Conservation (phyloP, 371 early-diverging fungal genomes). For the Mucor sp. region DNA sequence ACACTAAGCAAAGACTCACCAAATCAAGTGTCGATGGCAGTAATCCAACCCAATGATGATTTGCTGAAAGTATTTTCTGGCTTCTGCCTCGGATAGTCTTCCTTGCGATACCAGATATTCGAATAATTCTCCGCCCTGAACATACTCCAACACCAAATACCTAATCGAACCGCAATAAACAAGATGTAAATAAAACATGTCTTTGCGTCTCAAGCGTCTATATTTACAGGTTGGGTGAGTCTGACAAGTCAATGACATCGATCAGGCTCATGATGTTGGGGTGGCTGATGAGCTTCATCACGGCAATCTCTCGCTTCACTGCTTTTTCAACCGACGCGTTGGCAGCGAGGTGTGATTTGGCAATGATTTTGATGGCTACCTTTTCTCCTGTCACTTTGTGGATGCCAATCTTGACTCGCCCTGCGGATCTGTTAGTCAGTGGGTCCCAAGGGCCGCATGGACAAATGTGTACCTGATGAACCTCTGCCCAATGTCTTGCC, state of each 20-base stretch:
- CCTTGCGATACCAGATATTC: conserved; percentile 92
- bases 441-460: background rate
- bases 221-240: conserved; percentile 72
- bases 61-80: conserved; percentile 93
- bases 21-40: conserved; percentile 91
- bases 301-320: conserved; percentile 91
- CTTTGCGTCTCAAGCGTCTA: background rate
- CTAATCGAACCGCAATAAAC: conserved; percentile 34
- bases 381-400: conserved; percentile 75
- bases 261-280: conserved; percentile 87
- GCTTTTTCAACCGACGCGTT: conserved; percentile 71
- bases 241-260: conserved; percentile 82
- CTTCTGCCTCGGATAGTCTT: conserved; percentile 84
- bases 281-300: conserved; percentile 92
- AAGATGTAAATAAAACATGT: conserved; percentile 5
- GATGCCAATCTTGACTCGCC: conserved; percentile 78
- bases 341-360: conserved; percentile 63
- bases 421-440: conserved; percentile 35
- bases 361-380: conserved; percentile 92
- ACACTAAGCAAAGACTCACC: conserved; percentile 42
- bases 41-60: conserved; percentile 93
- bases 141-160: conserved; percentile 95
- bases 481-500: conserved; percentile 84
- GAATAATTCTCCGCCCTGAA: conserved; percentile 96
- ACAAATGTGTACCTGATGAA: conserved; percentile 70